A percentile compares a stretch with the other conserved stretches of the same genome.
Evolutionary conservation across 768 basidiomycete genomes (phyloP).

Genomic region (Russula brevipes): DNA sequence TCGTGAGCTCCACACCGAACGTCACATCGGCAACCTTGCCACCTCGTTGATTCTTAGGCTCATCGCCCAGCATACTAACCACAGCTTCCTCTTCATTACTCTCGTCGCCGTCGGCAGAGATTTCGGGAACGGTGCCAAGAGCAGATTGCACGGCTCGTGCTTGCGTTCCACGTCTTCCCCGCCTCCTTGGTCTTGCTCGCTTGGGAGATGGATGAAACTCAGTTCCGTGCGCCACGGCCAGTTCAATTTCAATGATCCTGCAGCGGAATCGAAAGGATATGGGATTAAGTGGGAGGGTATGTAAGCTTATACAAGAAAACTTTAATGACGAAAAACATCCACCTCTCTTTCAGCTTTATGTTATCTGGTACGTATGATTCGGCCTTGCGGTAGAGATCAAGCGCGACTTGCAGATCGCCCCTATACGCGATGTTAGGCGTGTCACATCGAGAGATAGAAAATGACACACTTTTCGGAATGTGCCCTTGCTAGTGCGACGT

Average conservation of each 20-base stretch:
- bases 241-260: slow-evolving; percentile 81
- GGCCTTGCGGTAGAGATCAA: slow-evolving; percentile 79
- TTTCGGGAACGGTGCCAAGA: slow-evolving; percentile 24
- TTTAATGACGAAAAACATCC: slow-evolving; percentile 64
- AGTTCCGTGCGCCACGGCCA: slow-evolving; percentile 60
- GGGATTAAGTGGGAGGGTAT: slow-evolving; percentile 27
- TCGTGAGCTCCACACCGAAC: slow-evolving; percentile 22
- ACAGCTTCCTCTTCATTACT: slow-evolving; percentile 29
- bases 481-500: slow-evolving; percentile 76
- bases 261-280: slow-evolving; percentile 26
- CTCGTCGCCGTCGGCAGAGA: slow-evolving; percentile 6
- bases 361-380: slow-evolving; percentile 84
- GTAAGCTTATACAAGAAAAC: slow-evolving; percentile 46
- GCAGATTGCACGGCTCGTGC: neutral
- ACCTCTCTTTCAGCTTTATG: slow-evolving; percentile 82
- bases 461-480: slow-evolving; percentile 72
- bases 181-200: slow-evolving; percentile 37
- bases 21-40: slow-evolving; percentile 11
- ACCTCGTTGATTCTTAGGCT: slow-evolving; percentile 22
- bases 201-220: slow-evolving; percentile 58
- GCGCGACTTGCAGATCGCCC: slow-evolving; percentile 73
- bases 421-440: slow-evolving; percentile 34
- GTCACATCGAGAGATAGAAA: neutral
- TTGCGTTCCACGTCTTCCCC: slow-evolving; percentile 25
- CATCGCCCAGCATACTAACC: slow-evolving; percentile 20